Evolutionary conservation across 345 rosid species (phyloP), one percentile per base, ranked within the genome.

Genomic region (Passiflora organensis): DNA sequence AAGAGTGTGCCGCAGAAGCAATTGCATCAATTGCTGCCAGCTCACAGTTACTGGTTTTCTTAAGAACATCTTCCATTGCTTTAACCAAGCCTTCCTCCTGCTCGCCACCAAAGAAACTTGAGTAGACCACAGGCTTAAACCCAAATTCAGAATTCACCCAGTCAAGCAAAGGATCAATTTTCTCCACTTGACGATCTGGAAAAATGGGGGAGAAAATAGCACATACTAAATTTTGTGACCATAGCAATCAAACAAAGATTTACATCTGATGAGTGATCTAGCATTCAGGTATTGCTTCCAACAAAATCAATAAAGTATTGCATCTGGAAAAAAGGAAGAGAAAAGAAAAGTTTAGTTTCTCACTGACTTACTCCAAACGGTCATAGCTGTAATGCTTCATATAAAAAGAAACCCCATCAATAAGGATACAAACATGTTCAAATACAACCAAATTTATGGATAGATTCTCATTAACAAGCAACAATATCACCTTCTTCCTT

Each of bases 91-190:
- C 87, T 1, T 86, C 96, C 6, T 80, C 96, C 64, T 89, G 97
- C 76, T 80, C 80, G 38, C 96, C 97, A 8, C 97, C 97, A 19
- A 83, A 93, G 63, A 86, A 67, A 72, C 95, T 79, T 0, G 85
- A 72, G 73, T 85, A 79, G 67, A 93, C 77, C 43, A 80, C 69
- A 1, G 99, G 95, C 75, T 82, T 80, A 65, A 68, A 66, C 23
- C 97, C 88, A 57, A 89, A 89, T 72, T 86, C 91, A 61, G 91
- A 81, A 54, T 82, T 79, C 37, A 89, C 60, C 97, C 99, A 93
- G 44, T 77, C 56, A 15, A 93, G 91, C 48, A 93, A 65, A 60
- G 97, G 99, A 75, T 86, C 96, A 20, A 93, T 70, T 55, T 83
- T 84, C 77, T 89, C 80, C 61, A 84, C 97, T 53, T 89, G 99